A percentile compares a stretch with the other conserved stretches of the same genome.
phyloP scores from a whole-genome alignment of 106 monocot genomes.

The Chionographis japonica region DNA sequence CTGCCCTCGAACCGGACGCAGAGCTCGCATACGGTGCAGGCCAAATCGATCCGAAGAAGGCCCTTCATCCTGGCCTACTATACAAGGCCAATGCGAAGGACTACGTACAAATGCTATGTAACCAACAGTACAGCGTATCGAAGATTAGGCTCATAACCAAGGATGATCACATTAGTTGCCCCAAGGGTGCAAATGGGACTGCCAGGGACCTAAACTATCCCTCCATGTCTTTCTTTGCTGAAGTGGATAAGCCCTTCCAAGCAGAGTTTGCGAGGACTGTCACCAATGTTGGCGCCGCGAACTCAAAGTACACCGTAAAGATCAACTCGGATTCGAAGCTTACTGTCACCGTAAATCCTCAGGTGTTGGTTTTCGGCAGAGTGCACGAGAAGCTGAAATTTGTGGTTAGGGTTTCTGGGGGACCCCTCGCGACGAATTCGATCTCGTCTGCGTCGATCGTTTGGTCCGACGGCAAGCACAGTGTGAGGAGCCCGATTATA shows the following conservation, averaged over 20 bases:
- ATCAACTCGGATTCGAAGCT: not conserved
- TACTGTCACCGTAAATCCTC: not conserved
- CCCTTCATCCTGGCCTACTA: conserved; percentile 13
- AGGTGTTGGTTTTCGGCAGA: not conserved
- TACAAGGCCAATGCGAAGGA: conserved; percentile 9
- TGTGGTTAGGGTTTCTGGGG: not conserved
- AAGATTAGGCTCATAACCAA: not conserved
- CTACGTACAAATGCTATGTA: conserved; percentile 11
- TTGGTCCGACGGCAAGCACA: too few species aligned
- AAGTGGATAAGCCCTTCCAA: not conserved
- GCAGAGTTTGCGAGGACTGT: not conserved
- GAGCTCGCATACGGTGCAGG: conserved; percentile 17
- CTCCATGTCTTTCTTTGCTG: not conserved
- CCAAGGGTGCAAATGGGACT: not conserved
- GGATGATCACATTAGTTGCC: not conserved
- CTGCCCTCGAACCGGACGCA: not conserved
- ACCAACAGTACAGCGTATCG: conserved; percentile 3
- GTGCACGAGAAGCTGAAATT: not conserved
- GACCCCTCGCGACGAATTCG: not conserved
- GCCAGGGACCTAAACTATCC: conserved; percentile 1
- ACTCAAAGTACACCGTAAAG: not conserved
- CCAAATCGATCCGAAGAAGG: conserved; percentile 12
- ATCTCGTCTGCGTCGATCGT: too few species aligned
- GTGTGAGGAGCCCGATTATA: too few species aligned
- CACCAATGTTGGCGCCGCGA: conserved; percentile 4